Evolutionary conservation across 306 rosid genomes (phyloP).

Genomic region (Lathyrus sativus): DNA sequence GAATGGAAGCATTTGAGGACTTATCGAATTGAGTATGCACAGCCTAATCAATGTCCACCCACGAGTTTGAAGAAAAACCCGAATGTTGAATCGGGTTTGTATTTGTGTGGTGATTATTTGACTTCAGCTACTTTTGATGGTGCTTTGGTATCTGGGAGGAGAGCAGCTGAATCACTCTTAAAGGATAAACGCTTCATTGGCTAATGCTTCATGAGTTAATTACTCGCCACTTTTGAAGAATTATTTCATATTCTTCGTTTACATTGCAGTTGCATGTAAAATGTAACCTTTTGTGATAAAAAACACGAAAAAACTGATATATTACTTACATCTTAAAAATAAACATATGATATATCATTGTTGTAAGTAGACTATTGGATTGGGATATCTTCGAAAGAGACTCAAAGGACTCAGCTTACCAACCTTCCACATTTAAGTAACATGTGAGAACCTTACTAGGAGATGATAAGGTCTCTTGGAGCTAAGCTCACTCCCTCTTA

Average conservation of each 20-base stretch:
- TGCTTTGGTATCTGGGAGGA: conserved; percentile 82
- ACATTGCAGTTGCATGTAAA: background rate
- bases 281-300: background rate
- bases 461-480: too few species aligned
- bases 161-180: conserved; percentile 72
- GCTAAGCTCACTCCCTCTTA: too few species aligned
- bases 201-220: background rate
- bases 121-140: conserved; percentile 88
- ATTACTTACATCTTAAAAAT: background rate
- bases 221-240: background rate
- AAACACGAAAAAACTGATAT: background rate
- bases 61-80: conserved; percentile 56
- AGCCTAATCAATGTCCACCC: conserved; percentile 85
- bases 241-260: background rate
- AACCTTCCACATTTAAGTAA: too few species aligned
- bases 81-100: conserved; percentile 57
- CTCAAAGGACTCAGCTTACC: too few species aligned
- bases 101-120: conserved; percentile 77
- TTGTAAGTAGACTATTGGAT: too few species aligned
- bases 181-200: conserved; percentile 44
- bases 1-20: conserved; percentile 72
- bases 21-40: conserved; percentile 73
- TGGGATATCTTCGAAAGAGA: too few species aligned
- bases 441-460: too few species aligned
- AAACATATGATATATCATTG: too few species aligned